These are phyloP conservation scores for Neurospora sp. DNA, from an alignment of 495 filamentous ascomycete species.

Conservation along the genomic window DNA sequence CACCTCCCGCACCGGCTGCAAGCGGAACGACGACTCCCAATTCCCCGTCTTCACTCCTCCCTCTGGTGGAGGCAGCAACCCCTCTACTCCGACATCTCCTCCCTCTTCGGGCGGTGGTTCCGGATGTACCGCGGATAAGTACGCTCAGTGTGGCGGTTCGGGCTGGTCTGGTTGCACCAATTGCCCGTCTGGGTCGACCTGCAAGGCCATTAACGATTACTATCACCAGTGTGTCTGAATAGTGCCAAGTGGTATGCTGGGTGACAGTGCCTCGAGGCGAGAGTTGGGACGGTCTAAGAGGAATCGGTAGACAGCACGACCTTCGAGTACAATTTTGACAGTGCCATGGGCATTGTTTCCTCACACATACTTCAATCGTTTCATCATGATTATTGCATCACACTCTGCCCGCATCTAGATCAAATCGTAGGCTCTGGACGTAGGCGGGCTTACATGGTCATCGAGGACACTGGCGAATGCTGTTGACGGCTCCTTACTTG, in stretches of 20 bases:
- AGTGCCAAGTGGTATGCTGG: neutral
- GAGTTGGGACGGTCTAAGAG: neutral
- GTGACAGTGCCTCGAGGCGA: neutral
- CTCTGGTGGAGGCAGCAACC: neutral
- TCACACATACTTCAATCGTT: neutral
- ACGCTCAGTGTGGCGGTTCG: slow-evolving; percentile 30
- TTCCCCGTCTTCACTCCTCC: slow-evolving; percentile 21
- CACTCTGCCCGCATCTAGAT: neutral
- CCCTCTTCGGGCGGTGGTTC: neutral
- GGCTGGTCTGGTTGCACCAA: slow-evolving; percentile 21
- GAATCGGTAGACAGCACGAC: neutral
- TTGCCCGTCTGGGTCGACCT: slow-evolving; percentile 19
- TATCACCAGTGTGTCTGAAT: slow-evolving; percentile 20
- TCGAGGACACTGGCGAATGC: neutral
- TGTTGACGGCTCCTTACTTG: too few species aligned
- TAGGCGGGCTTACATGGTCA: neutral
- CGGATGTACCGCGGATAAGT: slow-evolving; percentile 20
- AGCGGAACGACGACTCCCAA: slow-evolving; percentile 20
- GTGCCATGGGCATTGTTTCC: neutral
- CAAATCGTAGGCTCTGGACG: neutral
- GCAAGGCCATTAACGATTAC: slow-evolving; percentile 15
- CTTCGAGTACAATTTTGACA: neutral
- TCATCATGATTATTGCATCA: neutral
- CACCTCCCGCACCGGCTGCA: slow-evolving; percentile 42
- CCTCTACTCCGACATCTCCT: neutral